Evolutionary conservation across 306 rosid genomes (phyloP).

Genomic region (Medicago arabica): DNA sequence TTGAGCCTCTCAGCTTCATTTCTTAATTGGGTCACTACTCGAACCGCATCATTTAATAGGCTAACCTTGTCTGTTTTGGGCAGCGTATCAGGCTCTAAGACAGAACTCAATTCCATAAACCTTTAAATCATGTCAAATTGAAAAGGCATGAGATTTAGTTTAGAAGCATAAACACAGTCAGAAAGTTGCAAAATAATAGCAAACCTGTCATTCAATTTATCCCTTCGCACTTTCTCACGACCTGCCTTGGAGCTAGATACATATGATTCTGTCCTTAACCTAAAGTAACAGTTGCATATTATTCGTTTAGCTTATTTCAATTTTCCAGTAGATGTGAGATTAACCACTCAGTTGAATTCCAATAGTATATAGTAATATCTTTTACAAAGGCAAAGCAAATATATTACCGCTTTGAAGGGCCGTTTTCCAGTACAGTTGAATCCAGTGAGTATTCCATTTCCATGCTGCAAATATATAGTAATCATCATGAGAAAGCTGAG

Average conservation of each 20-base stretch:
- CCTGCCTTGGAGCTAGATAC: constrained; percentile 77
- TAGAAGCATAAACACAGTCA: constrained; percentile 43
- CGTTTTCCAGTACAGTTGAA: constrained; percentile 57
- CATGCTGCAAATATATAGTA: constrained; percentile 48
- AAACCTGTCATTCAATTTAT: constrained; percentile 89
- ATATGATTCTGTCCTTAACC: constrained; percentile 68
- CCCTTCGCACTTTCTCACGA: constrained; percentile 91
- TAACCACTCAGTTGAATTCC: background rate
- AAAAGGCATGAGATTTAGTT: constrained; percentile 36
- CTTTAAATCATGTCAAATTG: constrained; percentile 61
- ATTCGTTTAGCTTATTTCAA: background rate
- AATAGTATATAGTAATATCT: background rate
- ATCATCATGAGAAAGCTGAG: background rate
- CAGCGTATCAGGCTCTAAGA: constrained; percentile 75
- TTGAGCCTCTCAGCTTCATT: constrained; percentile 68
- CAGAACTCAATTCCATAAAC: constrained; percentile 85
- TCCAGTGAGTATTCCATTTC: constrained; percentile 62
- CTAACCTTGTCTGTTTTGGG: constrained; percentile 86
- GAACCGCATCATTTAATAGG: constrained; percentile 74
- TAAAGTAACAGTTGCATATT: constrained; percentile 41
- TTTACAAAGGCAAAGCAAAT: constrained; percentile 1
- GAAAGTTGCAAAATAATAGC: constrained; percentile 42
- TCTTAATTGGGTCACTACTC: constrained; percentile 67
- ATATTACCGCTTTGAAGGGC: constrained; percentile 71
- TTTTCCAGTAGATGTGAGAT: background rate